Conservation (phyloP, 768 basidiomycete species). For the Lactifluus echinatus region DNA sequence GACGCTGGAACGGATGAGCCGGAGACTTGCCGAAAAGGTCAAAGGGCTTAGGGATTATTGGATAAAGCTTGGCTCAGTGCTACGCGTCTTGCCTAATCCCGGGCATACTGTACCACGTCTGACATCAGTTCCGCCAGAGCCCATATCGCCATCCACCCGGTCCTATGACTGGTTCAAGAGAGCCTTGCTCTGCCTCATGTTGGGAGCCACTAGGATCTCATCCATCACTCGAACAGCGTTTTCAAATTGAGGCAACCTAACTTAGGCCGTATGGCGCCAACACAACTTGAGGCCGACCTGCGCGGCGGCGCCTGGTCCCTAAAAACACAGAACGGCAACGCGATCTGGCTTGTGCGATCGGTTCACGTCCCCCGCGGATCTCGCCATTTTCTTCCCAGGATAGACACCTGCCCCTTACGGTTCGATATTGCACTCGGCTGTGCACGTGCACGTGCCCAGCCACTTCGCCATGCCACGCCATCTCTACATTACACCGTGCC, state of each 20-base stretch:
- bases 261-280: constrained; percentile 7
- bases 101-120: not conserved
- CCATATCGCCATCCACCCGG: constrained; percentile 4
- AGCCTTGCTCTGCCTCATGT: constrained; percentile 11
- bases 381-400: constrained; percentile 15
- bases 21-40: constrained; percentile 12
- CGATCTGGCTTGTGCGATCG: constrained; percentile 16
- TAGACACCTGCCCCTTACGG: not conserved
- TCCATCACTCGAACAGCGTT: constrained; percentile 5
- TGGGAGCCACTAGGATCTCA: not conserved
- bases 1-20: constrained; percentile 7
- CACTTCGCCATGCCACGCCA: not conserved
- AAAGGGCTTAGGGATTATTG: constrained; percentile 7
- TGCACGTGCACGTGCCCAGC: not conserved
- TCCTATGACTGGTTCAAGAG: not conserved
- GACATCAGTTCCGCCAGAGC: constrained; percentile 12
- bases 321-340: constrained; percentile 15
- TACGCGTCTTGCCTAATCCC: not conserved
- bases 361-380: constrained; percentile 18
- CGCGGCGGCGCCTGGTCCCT: constrained; percentile 15
- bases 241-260: constrained; percentile 11
- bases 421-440: not conserved
- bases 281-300: constrained; percentile 16
- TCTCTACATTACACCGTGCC: not conserved
- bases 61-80: not conserved